A percentile compares a stretch with the other conserved stretches of the same genome.
Conservation (phyloP, 2,329 filamentous ascomycete genomes). For the Diplodia mutila region DNA sequence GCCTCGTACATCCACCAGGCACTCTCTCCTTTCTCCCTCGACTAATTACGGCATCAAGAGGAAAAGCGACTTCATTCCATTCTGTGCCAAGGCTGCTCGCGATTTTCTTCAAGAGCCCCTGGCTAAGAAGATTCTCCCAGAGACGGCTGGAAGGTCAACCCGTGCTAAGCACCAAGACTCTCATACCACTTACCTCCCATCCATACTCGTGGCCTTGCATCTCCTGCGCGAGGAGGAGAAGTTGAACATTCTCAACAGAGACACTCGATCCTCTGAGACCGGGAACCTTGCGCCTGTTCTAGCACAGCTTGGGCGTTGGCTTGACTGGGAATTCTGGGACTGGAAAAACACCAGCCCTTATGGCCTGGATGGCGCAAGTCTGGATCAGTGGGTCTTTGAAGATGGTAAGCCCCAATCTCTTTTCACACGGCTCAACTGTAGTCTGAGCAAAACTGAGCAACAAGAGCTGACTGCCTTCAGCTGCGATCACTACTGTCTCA, state of each 20-base stretch:
- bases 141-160: conserved; percentile 11
- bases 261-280: conserved; percentile 50
- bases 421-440: neutral
- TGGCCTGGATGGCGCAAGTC: conserved; percentile 61
- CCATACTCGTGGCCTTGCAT: conserved; percentile 74
- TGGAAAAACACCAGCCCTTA: conserved; percentile 59
- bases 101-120: conserved; percentile 40
- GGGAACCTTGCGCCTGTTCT: conserved; percentile 71
- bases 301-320: conserved; percentile 79
- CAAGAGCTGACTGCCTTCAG: neutral
- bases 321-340: conserved; percentile 71
- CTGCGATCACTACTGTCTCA: conserved; percentile 17
- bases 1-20: conserved; percentile 8
- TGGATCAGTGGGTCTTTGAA: conserved; percentile 61
- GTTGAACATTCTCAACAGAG: conserved; percentile 65
- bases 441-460: too few relatives aligned
- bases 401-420: conserved; percentile 52
- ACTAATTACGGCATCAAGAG: conserved; percentile 29
- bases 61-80: conserved; percentile 35
- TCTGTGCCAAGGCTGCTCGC: conserved; percentile 40
- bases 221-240: conserved; percentile 89
- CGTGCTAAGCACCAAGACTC: conserved; percentile 23
- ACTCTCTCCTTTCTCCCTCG: conserved; percentile 27
- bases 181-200: conserved; percentile 58
- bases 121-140: conserved; percentile 33